Evolutionary conservation across 306 rosid species (phyloP), one percentile per base, ranked within the genome.

Genomic region (Begonia peltatifolia): DNA sequence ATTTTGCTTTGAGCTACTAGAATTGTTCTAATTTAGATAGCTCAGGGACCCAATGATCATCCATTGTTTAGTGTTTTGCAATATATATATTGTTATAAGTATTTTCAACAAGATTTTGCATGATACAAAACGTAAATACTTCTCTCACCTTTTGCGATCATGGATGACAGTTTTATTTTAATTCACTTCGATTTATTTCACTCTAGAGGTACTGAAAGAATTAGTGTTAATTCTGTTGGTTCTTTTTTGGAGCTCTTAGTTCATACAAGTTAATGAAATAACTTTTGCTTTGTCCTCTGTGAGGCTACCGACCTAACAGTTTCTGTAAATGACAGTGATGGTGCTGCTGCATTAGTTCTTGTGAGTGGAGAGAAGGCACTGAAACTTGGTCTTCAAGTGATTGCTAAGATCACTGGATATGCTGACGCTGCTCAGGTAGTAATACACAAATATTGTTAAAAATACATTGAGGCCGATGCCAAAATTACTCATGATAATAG

Each of bases 361-460:
- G 96, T 84, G 70, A 92, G 96, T 59, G 99, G 99, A 73, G 85
- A 87, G 65, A 87, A 67, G 59, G 99, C 81, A 46, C 59, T 81
- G 49, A 66, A 75, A 74, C 99, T 83, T 70, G 99, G 99, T 12
- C 78, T 92, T 57, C 68, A 83, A 63, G 99, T 87, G 67, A 79
- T 92, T 20, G 99, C 94, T 56, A 92, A 87, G 83, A 77, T 92
- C 64, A 58, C 73, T 52, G 99, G 99, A 70, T 92, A 77, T 47
- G 94, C 93, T 22, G 99, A 92, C 74, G 96, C 99, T 57, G 99
- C 99, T 63, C 94, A 92, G 89, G 97, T 90, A 76, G 56, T 47
- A 30, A 30, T 30, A 55, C 43, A 47, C 49, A 56, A 54, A 60
- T 57, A 58, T 63, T 13, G 12, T 20, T 51, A 3, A 22, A 60